Evolutionary conservation across 1,284 basidiomycete species (phyloP), one percentile per base, ranked within the genome.

Genomic region (Sphagnurus paluster): DNA sequence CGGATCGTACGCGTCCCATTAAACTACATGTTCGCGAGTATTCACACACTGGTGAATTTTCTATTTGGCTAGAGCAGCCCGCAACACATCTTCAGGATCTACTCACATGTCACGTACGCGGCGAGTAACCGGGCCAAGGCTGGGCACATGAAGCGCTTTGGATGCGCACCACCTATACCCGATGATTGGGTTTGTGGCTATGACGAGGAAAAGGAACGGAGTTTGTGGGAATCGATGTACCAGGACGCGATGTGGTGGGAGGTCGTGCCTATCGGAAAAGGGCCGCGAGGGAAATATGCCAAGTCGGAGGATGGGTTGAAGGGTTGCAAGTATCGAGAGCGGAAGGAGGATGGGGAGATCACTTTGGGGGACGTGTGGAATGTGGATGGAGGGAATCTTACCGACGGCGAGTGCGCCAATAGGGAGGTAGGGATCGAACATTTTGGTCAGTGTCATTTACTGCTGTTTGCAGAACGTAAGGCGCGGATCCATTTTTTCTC

Each of bases 31-130:
- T 44, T 35, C 1, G 38, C 35, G 7, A 38, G 42, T 25, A 28
- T 53, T 19, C 40, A 49, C 25, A 44, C 41, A 5, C n/a, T 49
- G 3, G 32, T 42, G 17, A 34, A 38, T 14, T 52, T 24, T 24
- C 30, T 45, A 19, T 45, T 45, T 11, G 36, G 46, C 8, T 44
- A 41, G 49, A 48, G 26, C 16, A 23, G 38, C 7, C 24, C 24
- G 17, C 9, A 17, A 13, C 26, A 46, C 23, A 14, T 19, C 19
- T 46, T 23, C 28, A 14, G 32, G 4, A 39, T 34, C 14, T 45
- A 36, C 24, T 45, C 36, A 6, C 39, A 46, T 26, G 44, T 46
- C 14, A 32, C 19, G 14, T 26, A 42, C 21, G 19, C 29, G 29
- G 30, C 40, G 21, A 42, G 40, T 30, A 42, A 42, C 4, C 32